Evolutionary conservation across 2,329 filamentous ascomycete species (phyloP).

Genomic region (Microdochium bolleyi): DNA sequence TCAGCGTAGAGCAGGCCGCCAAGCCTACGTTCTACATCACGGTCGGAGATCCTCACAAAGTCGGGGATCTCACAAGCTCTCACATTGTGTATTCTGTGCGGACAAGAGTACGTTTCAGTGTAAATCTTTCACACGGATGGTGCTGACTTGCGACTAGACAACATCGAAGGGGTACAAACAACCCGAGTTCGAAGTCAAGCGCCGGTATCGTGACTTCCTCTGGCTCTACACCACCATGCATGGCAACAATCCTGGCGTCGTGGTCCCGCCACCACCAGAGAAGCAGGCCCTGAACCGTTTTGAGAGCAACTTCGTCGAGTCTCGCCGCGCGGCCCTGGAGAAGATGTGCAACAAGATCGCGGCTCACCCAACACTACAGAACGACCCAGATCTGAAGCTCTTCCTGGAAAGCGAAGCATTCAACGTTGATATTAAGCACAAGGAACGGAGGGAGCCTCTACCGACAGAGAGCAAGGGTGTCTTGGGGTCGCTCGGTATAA

Average conservation of each 20-base stretch:
- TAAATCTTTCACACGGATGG: background rate
- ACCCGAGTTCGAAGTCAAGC: conserved; percentile 85
- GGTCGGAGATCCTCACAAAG: conserved; percentile 95
- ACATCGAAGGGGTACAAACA: conserved; percentile 93
- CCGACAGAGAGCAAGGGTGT: conserved; percentile 89
- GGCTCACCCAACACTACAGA: conserved; percentile 80
- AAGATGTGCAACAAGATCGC: conserved; percentile 98
- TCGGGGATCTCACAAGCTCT: conserved; percentile 91
- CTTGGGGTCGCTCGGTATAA: conserved; percentile 76
- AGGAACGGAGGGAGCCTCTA: conserved; percentile 82
- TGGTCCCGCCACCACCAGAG: conserved; percentile 92
- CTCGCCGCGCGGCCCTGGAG: conserved; percentile 80
- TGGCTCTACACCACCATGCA: conserved; percentile 97
- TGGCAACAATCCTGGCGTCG: conserved; percentile 87
- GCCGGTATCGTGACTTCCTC: conserved; percentile 91
- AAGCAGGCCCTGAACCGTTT: conserved; percentile 97
- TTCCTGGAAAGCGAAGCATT: conserved; percentile 96
- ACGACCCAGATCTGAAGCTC: conserved; percentile 88
- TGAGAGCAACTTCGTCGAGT: conserved; percentile 94
- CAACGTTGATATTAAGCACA: conserved; percentile 95
- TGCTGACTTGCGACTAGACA: conserved; percentile 47
- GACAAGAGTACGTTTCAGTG: conserved; percentile 60
- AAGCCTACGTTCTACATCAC: conserved; percentile 86
- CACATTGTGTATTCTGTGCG: conserved; percentile 96
- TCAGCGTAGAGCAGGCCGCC: conserved; percentile 86